These are phyloP conservation scores for Dictyostelium brefeldianum DNA, from an alignment of 78 protist species.

Conservation along the genomic window DNA sequence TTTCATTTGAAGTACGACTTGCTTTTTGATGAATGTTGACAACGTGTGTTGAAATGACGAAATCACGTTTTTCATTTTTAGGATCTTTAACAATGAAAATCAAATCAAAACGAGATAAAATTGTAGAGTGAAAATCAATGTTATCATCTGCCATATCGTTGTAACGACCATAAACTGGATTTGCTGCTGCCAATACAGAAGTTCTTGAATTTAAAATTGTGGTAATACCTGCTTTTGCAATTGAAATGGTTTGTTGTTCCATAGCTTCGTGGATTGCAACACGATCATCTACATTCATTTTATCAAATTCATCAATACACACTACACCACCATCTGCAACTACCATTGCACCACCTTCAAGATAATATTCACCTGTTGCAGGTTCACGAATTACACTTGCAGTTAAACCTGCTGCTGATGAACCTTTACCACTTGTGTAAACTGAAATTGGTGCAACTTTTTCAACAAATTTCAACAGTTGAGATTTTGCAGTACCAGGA, in stretches of 20 bases:
- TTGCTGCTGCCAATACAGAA: conserved; percentile 99
- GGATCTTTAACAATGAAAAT: conserved; percentile 98
- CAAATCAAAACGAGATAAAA: conserved; percentile 99
- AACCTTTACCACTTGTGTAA: conserved; percentile 99
- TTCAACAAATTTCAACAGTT: conserved; percentile 97
- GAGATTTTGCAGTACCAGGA: conserved; percentile 99
- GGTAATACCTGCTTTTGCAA: conserved; percentile 99
- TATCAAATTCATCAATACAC: conserved; percentile 99
- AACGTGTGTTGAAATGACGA: conserved; percentile 47
- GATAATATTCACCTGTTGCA: conserved; percentile 93
- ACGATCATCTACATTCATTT: conserved; percentile 94
- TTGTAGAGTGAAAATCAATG: conserved; percentile 97
- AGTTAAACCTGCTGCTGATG: conserved; percentile 99
- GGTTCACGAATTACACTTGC: conserved; percentile 97
- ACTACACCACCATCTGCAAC: conserved; percentile 99
- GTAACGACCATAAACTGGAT: conserved; percentile 98
- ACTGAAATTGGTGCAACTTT: conserved; percentile 97
- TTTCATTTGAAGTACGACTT: not conserved
- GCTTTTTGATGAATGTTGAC: conserved; percentile 29
- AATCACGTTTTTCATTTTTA: conserved; percentile 87
- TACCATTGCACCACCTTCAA: conserved; percentile 99
- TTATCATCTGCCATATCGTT: conserved; percentile 94
- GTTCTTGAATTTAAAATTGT: conserved; percentile 99
- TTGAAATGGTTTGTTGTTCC: conserved; percentile 99
- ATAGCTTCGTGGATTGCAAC: conserved; percentile 99